Evolutionary conservation across 1,139 yeast species (phyloP), one percentile per base, ranked within the genome.

Genomic region (Sugiyamaella paludigena): DNA sequence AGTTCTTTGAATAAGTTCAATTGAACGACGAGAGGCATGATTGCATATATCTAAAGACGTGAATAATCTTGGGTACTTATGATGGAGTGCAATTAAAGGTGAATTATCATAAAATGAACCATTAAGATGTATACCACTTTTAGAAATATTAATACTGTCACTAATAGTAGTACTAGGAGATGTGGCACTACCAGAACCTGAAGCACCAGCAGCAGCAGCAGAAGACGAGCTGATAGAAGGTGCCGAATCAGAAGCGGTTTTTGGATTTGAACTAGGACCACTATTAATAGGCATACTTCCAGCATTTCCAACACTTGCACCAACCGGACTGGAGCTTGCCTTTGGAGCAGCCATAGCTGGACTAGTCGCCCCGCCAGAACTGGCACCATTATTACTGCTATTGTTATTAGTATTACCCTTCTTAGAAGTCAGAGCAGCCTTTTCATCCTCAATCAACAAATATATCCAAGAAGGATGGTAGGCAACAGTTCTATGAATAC

Each of bases 381-480:
- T 47, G 9, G 46, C 15, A 19, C 34, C 35, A 11, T 24, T 34
- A 15, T 35, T 32, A 2, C 39, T 26, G 33, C n/a, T 9, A 32
- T 27, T 37, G 33, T 36, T 34, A 27, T 40, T 13, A 12, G 40
- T 34, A 24, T 36, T 7, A 6, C 38, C n/a, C 11, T 24, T 30
- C 15, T 40, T 19, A 10, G 40, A 32, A 26, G 31, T 27, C 34
- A 11, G 10, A 5, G 41, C 31, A 11, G 45, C 34, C 12, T 41
- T 47, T 34, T 49, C 56, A 12, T 43, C 52, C 16, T 39, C 53
- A 7, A 52, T 39, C 12, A 57, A 45, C 8, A 49, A 29, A 41
- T 56, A 52, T 7, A 60, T 49, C 64, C 65, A 60, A 6, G 67
- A 55, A 2, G 68, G 66, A 37, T 63, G 62, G 52, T 61, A 62